Evolutionary conservation across 2,329 filamentous ascomycete genomes (phyloP).

Genomic region (Capronia americana): DNA sequence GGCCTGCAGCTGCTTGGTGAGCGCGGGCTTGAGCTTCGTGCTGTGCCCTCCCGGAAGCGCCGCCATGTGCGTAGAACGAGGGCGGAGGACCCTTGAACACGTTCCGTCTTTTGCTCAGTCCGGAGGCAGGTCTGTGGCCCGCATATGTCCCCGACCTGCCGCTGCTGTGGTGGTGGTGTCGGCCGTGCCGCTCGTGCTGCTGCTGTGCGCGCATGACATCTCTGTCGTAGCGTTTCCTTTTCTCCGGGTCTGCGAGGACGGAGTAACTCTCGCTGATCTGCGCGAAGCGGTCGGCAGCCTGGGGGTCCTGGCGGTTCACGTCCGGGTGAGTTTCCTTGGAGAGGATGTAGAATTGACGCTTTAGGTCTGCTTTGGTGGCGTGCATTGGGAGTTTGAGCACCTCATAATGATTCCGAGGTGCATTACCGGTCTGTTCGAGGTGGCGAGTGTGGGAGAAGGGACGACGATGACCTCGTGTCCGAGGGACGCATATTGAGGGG

Average conservation of each 20-base stretch:
- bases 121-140: slow-evolving; percentile 71
- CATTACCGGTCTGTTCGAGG: slow-evolving; percentile 23
- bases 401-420: slow-evolving; percentile 74
- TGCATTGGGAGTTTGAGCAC: slow-evolving; percentile 73
- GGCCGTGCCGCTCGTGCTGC: slow-evolving; percentile 41
- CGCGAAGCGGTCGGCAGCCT: slow-evolving; percentile 77
- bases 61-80: slow-evolving; percentile 81
- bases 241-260: slow-evolving; percentile 72
- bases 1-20: slow-evolving; percentile 48
- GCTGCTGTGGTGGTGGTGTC: slow-evolving; percentile 44
- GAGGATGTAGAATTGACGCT: slow-evolving; percentile 90
- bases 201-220: slow-evolving; percentile 49
- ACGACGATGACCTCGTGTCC: slow-evolving; percentile 7
- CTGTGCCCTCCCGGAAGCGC: slow-evolving; percentile 67
- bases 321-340: slow-evolving; percentile 94
- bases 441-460: slow-evolving; percentile 31
- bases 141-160: slow-evolving; percentile 31
- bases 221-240: slow-evolving; percentile 82
- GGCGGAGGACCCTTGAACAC: slow-evolving; percentile 86
- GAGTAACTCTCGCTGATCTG: slow-evolving; percentile 84
- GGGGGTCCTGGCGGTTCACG: slow-evolving; percentile 77
- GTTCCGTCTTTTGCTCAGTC: slow-evolving; percentile 76
- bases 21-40: slow-evolving; percentile 63
- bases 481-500: not conserved
- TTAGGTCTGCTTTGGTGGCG: slow-evolving; percentile 79